Conservation (phyloP, 2,329 filamentous ascomycete genomes). For the Aureobasidium sp. region DNA sequence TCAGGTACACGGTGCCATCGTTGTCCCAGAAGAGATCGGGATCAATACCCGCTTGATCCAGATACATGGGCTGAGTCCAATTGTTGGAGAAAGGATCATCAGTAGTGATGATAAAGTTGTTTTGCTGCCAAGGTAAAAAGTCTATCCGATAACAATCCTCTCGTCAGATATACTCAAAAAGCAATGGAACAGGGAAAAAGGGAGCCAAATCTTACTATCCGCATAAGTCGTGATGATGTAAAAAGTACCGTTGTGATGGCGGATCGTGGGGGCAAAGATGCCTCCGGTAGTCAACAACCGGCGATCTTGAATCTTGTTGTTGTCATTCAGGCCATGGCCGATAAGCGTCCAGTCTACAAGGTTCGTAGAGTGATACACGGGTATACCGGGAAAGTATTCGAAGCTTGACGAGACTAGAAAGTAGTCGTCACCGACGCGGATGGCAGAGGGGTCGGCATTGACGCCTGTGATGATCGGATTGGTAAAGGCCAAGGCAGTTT, state of each 20-base stretch:
- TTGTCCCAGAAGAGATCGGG: neutral
- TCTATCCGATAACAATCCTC: neutral
- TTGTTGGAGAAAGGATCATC: neutral
- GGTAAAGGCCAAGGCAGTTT: neutral
- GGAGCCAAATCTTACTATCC: neutral
- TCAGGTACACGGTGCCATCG: neutral
- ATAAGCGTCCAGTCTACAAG: neutral
- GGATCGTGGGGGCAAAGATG: neutral
- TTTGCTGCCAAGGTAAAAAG: neutral
- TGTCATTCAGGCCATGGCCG: neutral
- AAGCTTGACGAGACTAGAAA: neutral
- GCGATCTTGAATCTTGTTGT: conserved; percentile 1
- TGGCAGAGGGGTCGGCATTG: neutral
- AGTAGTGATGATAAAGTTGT: conserved; percentile 1
- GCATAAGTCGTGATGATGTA: conserved; percentile 4
- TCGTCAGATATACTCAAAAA: neutral
- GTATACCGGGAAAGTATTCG: neutral
- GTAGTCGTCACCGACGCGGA: neutral
- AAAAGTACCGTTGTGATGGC: neutral
- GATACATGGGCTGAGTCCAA: conserved; percentile 2
- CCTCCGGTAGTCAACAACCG: neutral
- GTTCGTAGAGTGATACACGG: neutral
- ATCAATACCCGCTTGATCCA: conserved; percentile 4
- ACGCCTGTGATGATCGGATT: neutral
- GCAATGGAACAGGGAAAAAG: neutral